Evolutionary conservation across 2,329 filamentous ascomycete genomes (phyloP).

Genomic region (Nemania sp.): DNA sequence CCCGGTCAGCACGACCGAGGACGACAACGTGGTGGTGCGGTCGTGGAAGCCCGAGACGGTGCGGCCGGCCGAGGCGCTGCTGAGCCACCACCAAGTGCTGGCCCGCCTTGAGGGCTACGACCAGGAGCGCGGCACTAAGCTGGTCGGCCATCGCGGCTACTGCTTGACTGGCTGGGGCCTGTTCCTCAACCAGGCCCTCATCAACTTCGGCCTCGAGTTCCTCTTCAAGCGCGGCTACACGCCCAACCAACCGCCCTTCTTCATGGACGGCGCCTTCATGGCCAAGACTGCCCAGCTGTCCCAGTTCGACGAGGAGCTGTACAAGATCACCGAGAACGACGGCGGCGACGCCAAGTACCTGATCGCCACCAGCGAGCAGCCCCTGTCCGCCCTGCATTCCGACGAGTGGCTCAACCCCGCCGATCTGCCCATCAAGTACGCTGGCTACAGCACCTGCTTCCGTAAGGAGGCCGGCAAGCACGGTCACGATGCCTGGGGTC

Average conservation of each 20-base stretch:
- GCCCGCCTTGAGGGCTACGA: slow-evolving; percentile 88
- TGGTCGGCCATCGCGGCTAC: slow-evolving; percentile 93
- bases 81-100: slow-evolving; percentile 95
- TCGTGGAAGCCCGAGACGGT: slow-evolving; percentile 79
- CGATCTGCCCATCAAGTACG: slow-evolving; percentile 88
- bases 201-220: slow-evolving; percentile 94
- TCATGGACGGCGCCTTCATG: slow-evolving; percentile 96
- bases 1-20: slow-evolving; percentile 50
- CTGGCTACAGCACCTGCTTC: slow-evolving; percentile 94
- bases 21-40: slow-evolving; percentile 77
- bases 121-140: slow-evolving; percentile 84
- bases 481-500: slow-evolving; percentile 93
- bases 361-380: slow-evolving; percentile 87
- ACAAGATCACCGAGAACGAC: slow-evolving; percentile 92
- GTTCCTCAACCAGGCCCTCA: slow-evolving; percentile 86
- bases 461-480: slow-evolving; percentile 92
- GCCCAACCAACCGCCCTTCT: slow-evolving; percentile 83
- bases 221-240: slow-evolving; percentile 79
- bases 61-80: slow-evolving; percentile 73
- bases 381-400: slow-evolving; percentile 87
- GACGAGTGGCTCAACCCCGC: slow-evolving; percentile 88
- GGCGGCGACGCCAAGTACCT: slow-evolving; percentile 61
- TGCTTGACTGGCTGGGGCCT: slow-evolving; percentile 81
- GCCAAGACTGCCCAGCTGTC: slow-evolving; percentile 94
- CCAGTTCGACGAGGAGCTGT: slow-evolving; percentile 96